phyloP scores from a whole-genome alignment of 768 basidiomycete species.

The Termitomyces eurrhizus region DNA sequence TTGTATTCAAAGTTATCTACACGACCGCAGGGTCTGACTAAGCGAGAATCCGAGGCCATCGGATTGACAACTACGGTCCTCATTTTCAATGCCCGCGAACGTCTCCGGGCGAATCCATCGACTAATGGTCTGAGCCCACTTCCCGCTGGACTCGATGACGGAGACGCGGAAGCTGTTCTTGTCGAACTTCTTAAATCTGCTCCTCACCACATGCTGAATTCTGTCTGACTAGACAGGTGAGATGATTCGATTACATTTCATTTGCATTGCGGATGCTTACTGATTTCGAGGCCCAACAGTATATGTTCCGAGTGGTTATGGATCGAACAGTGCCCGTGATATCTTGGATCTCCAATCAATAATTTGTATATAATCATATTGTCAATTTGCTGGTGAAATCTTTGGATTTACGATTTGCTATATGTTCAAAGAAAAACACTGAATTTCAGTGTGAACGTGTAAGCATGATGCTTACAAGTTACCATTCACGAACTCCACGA shows the following conservation, averaged over 20 bases:
- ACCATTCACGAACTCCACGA: no score
- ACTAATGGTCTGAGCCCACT: constrained; percentile 32
- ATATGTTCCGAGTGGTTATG: not conserved
- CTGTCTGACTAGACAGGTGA: not conserved
- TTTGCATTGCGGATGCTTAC: not conserved
- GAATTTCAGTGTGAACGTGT: no score
- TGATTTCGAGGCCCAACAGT: no score
- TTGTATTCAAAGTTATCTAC: constrained; percentile 50
- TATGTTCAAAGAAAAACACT: no score
- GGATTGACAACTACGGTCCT: constrained; percentile 50
- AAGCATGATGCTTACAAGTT: no score
- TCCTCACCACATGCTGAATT: not conserved
- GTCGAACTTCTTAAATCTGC: constrained; percentile 10
- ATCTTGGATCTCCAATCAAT: not conserved
- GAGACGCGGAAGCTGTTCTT: constrained; percentile 30
- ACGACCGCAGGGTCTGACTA: constrained; percentile 44
- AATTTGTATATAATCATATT: not conserved
- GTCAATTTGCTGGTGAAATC: not conserved
- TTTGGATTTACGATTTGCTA: no score
- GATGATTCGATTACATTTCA: not conserved
- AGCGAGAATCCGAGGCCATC: constrained; percentile 50
- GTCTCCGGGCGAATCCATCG: constrained; percentile 28
- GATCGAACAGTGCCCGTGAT: not conserved
- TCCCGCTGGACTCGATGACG: constrained; percentile 25
- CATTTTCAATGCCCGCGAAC: constrained; percentile 52